Evolutionary conservation across 129 eudicot genomes (phyloP).

Genomic region (Pittosporum tobira): DNA sequence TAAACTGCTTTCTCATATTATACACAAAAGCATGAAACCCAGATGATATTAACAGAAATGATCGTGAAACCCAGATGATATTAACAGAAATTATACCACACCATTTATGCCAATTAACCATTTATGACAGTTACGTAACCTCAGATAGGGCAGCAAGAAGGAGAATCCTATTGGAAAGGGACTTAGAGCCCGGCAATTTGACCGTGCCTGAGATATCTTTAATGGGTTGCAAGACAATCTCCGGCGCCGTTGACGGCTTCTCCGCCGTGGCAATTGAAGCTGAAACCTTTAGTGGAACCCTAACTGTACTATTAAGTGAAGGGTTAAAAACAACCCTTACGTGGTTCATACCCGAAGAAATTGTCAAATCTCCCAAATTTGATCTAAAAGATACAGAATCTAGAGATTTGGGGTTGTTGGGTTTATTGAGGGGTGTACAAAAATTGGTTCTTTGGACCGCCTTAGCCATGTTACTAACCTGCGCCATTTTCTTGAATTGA

Average conservation of each 20-base stretch:
- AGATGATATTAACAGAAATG: too few species aligned
- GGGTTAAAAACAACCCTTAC: constrained; percentile 25
- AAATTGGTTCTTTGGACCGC: constrained; percentile 32
- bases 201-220: constrained; percentile 83
- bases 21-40: not conserved
- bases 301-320: constrained; percentile 12
- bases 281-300: constrained; percentile 19
- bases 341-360: constrained; percentile 8
- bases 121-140: too few species aligned
- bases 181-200: constrained; percentile 82
- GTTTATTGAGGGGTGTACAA: constrained; percentile 27
- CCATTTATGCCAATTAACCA: not conserved
- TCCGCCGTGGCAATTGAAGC: constrained; percentile 65
- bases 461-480: constrained; percentile 29
- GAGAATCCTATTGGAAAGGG: constrained; percentile 81
- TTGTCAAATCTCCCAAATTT: constrained; percentile 31
- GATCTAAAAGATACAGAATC: constrained; percentile 40
- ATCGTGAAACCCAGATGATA: not conserved
- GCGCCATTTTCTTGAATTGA: constrained; percentile 39
- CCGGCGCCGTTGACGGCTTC: constrained; percentile 68
- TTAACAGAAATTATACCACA: too few species aligned
- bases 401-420: constrained; percentile 34
- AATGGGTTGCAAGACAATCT: constrained; percentile 90
- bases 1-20: not conserved
- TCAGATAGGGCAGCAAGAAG: constrained; percentile 89